Evolutionary conservation across 306 rosid genomes (phyloP).

Genomic region (Argentina anserina): DNA sequence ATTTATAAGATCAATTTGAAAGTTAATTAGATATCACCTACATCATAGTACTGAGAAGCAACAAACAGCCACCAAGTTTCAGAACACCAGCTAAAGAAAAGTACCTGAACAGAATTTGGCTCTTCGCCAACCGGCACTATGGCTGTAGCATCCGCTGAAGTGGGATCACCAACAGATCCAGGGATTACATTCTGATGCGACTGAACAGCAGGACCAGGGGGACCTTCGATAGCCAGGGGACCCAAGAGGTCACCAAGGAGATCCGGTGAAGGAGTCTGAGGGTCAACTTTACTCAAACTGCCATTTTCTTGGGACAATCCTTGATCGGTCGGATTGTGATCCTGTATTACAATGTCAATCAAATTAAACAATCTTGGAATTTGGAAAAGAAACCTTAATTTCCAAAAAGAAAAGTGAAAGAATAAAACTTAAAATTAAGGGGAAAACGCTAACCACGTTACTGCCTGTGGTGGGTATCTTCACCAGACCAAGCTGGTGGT

Average conservation of each 20-base stretch:
- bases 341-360: constrained; percentile 47
- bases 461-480: constrained; percentile 69
- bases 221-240: constrained; percentile 94
- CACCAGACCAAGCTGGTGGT: constrained; percentile 77
- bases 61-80: neutral
- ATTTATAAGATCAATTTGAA: neutral
- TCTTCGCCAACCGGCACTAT: constrained; percentile 88
- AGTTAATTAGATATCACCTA: neutral
- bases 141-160: constrained; percentile 63
- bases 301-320: constrained; percentile 69
- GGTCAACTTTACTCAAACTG: constrained; percentile 50
- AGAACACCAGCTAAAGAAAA: neutral
- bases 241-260: constrained; percentile 83
- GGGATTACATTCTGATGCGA: constrained; percentile 40
- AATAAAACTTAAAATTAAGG: neutral
- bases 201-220: constrained; percentile 51
- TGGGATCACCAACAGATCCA: constrained; percentile 47
- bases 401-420: neutral
- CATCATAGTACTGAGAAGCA: constrained; percentile 12
- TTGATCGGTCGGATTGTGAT: constrained; percentile 43
- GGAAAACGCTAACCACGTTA: constrained; percentile 46
- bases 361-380: constrained; percentile 10
- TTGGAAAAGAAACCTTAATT: constrained; percentile 1
- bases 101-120: constrained; percentile 79
- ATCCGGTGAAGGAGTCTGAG: constrained; percentile 57